Conservation (phyloP, 495 filamentous ascomycete genomes). For the Oleoguttula mirabilis region DNA sequence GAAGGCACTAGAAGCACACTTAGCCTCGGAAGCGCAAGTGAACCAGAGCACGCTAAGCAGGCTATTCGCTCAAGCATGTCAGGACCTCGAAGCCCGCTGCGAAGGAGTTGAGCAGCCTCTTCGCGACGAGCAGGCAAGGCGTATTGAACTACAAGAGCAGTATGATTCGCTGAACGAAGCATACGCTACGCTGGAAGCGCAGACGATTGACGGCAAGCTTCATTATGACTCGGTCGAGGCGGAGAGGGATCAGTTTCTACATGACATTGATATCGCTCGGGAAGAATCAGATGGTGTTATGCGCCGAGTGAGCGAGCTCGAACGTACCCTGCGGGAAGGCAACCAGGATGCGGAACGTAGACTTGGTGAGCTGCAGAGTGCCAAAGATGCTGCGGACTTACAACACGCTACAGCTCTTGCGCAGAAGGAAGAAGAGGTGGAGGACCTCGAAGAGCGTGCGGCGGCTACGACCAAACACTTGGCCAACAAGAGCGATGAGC, state of each 20-base stretch:
- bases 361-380: neutral
- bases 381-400: constrained; percentile 8
- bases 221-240: constrained; percentile 20
- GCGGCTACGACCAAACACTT: neutral
- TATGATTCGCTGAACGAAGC: constrained; percentile 12
- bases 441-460: constrained; percentile 23
- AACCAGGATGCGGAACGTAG: constrained; percentile 1
- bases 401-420: constrained; percentile 12
- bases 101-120: constrained; percentile 38
- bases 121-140: constrained; percentile 32
- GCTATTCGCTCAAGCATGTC: constrained; percentile 7
- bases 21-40: constrained; percentile 1
- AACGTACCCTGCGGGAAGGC: constrained; percentile 12
- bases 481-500: neutral
- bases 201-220: constrained; percentile 8
- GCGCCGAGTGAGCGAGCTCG: constrained; percentile 6
- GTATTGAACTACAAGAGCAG: constrained; percentile 25
- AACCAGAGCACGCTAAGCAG: neutral
- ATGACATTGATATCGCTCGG: constrained; percentile 11
- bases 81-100: constrained; percentile 14
- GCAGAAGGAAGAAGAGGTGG: constrained; percentile 29
- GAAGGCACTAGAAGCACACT: neutral
- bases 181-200: constrained; percentile 16
- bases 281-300: constrained; percentile 5
- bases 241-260: constrained; percentile 11